Base-by-base conservation (phyloP, 805 yeast species). In the Saturnispora diversa region DNA sequence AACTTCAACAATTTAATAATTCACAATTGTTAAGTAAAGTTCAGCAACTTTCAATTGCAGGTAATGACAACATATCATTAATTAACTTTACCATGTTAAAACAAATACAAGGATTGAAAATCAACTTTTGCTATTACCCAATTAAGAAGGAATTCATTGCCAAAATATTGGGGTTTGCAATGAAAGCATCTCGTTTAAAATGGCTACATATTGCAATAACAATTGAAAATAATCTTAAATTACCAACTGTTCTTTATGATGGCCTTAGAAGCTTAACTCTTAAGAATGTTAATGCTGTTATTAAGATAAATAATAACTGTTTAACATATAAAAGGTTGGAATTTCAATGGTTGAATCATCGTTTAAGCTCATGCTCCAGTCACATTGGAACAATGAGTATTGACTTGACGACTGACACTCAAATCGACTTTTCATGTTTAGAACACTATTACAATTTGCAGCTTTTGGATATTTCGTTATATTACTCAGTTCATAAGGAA, bases 1-100 rank as follows among this genome's bases (percentile, higher is more conserved):
- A 26, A 26, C 29, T 26, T 26, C 29, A 26, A 26, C n/a, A 26
- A n/a, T 26, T 26, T 26, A 26, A 26, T 26, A n/a, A 26, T n/a
- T n/a, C 13, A 5, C 15, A 15, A 15, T 26, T 26, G 29, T n/a
- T 26, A 15, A 26, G 13, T n/a, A 26, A 5, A 7, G 13, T 26
- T 15, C n/a, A 26, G 29, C n/a, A n/a, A 5, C 6, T 26, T 2
- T 26, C 29, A n/a, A 26, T 26, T 5, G n/a, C 29, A n/a, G 29
- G 29, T 2, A n/a, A 15, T 7, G 29, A 26, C 29, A 15, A 26
- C 5, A 15, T 26, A 15, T 4, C n/a, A n/a, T 26, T 6, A n/a
- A 26, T 26, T 6, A 15, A 26, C 5, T 26, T 26, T 26, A 15
- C 15, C 12, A n/a, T 15, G n/a, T 15, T 26, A 6, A 26, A 6